Conservation (phyloP, 768 basidiomycete species). For the Mycena albidolilacea region DNA sequence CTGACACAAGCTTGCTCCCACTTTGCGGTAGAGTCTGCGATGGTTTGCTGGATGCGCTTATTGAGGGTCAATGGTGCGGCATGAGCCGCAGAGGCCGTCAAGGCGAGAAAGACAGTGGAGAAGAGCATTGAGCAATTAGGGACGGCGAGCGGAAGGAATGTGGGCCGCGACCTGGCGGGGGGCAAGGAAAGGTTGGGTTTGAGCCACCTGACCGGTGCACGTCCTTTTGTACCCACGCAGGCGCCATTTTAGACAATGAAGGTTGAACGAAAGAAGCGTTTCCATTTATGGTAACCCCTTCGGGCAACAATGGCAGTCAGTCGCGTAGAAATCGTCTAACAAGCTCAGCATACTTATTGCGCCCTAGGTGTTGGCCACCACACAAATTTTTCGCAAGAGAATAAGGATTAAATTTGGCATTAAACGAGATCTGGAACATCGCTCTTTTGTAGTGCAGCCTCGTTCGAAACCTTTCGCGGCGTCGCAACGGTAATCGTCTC, state of each 20-base stretch:
- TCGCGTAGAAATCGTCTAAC: background rate
- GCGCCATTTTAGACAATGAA: background rate
- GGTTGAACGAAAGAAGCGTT: background rate
- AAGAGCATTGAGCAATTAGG: slow-evolving; percentile 11
- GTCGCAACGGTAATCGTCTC: slow-evolving; percentile 8
- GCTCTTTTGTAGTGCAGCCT: slow-evolving; percentile 8
- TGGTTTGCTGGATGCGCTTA: slow-evolving; percentile 66
- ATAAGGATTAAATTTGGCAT: background rate
- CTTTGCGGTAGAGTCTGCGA: slow-evolving; percentile 54
- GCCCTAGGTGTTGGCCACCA: background rate
- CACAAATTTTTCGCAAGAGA: background rate
- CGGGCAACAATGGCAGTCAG: background rate
- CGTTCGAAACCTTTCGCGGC: background rate
- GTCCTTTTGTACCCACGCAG: background rate
- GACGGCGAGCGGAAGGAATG: slow-evolving; percentile 13
- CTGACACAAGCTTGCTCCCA: slow-evolving; percentile 67
- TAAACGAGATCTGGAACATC: slow-evolving; percentile 17
- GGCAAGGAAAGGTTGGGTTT: background rate
- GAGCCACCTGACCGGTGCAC: background rate
- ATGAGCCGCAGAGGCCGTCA: slow-evolving; percentile 49
- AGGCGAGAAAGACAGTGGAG: slow-evolving; percentile 46
- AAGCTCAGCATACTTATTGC: too few relatives aligned
- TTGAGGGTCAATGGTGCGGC: slow-evolving; percentile 50
- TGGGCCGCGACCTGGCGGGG: slow-evolving; percentile 24
- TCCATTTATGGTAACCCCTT: slow-evolving; percentile 3